A percentile compares a stretch with the other conserved stretches of the same genome.
phyloP scores from a whole-genome alignment of 331 rosid species.

The Dryas integrifolia region DNA sequence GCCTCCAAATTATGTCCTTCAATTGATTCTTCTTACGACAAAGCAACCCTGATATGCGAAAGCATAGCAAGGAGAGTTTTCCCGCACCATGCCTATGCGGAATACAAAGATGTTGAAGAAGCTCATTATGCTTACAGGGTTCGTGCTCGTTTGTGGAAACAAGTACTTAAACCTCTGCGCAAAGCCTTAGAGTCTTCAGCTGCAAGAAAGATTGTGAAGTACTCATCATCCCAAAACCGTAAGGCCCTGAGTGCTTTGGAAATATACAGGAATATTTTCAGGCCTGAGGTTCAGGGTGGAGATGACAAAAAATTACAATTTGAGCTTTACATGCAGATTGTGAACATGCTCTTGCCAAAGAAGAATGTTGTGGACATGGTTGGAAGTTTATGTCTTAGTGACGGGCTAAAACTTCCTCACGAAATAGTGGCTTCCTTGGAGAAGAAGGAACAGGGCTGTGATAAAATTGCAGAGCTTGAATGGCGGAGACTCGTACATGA shows the following conservation, averaged over 20 bases:
- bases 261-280: not conserved
- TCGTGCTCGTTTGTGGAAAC: not conserved
- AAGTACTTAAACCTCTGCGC: constrained; percentile 2
- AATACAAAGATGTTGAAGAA: constrained; percentile 1
- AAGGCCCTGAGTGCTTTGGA: not conserved
- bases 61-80: constrained; percentile 1
- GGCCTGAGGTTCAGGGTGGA: not conserved
- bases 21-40: not conserved
- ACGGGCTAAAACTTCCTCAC: constrained; percentile 4
- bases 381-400: not conserved
- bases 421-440: not conserved
- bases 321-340: not conserved
- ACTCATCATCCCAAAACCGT: not conserved
- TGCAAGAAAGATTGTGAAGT: not conserved
- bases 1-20: not conserved
- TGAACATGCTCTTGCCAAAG: not conserved
- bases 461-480: not conserved
- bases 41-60: not conserved
- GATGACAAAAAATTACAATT: not conserved
- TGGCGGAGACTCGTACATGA: not conserved
- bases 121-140: constrained; percentile 4
- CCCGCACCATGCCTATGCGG: not conserved
- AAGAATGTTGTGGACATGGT: not conserved
- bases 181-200: not conserved
- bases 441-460: not conserved